Base-by-base conservation (phyloP, 805 yeast species). In the Saturnispora diversa region DNA sequence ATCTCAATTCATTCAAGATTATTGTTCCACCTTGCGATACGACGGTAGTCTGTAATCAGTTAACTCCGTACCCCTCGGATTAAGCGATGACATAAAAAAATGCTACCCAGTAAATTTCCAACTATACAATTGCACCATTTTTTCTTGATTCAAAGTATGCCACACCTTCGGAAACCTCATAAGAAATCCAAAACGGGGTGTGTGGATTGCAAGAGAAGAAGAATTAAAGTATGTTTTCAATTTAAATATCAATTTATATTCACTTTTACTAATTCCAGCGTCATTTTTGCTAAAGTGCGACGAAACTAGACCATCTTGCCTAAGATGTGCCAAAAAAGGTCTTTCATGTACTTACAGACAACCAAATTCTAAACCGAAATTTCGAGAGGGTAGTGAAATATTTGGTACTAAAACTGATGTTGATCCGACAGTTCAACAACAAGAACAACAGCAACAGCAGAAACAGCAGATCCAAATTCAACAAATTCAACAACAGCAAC, bases 151-250 rank as follows among this genome's bases (percentile, higher is more conserved):
- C 17, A 10, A 10, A 10, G 12, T 11, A 30, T 30, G 33, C 33
- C 33, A 3, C 40, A 35, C 23, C 22, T 40, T n/a, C 32, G 50
- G 16, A 38, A 41, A 35, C 46, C 47, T 13, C 49, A 46, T 24
- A 44, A 34, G 27, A 46, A 48, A 22, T 31, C 50, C 3, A 48
- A 47, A 34, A 44, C 49, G 6, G 51, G 51, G 4, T 48, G 51
- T 19, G 32, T 39, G 2, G 42, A 37, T 11, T 48, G 51, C 31
- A 48, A 48, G 21, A 31, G 36, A n/a, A 28, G 51, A 15, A 27
- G 49, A 10, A 46, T 48, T 6, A 48, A 46, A 42, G 46, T 44
- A 40, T 31, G 46, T 43, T 13, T n/a, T n/a, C n/a, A n/a, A n/a
- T n/a, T n/a, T n/a, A n/a, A n/a, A n/a, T 9, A n/a, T 35, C 12